Conservation (phyloP, 2,329 filamentous ascomycete species). For the Malbranchea zuffiana region DNA sequence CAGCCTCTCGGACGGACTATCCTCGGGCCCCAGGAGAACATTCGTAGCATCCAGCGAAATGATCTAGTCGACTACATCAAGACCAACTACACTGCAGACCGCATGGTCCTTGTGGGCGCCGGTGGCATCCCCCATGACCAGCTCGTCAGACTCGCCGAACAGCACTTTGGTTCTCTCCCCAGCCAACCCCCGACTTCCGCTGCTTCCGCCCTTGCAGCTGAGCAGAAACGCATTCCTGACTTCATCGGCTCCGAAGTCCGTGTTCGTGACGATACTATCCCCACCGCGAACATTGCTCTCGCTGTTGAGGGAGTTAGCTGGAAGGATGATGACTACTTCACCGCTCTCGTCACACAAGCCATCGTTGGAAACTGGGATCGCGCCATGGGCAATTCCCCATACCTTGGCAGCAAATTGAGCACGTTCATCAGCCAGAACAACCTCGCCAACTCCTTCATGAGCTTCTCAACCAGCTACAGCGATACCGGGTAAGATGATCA, state of each 20-base stretch:
- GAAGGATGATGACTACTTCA: slow-evolving; percentile 99
- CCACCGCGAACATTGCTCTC: slow-evolving; percentile 93
- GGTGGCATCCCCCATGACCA: slow-evolving; percentile 89
- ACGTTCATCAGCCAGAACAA: slow-evolving; percentile 87
- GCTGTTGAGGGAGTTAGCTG: slow-evolving; percentile 99
- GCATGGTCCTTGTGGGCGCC: slow-evolving; percentile 95
- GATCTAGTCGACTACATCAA: slow-evolving; percentile 96
- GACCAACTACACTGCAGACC: slow-evolving; percentile 98
- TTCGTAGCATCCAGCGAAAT: slow-evolving; percentile 83
- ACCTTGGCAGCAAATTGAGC: slow-evolving; percentile 97
- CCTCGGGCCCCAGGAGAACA: slow-evolving; percentile 95
- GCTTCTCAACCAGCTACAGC: slow-evolving; percentile 98
- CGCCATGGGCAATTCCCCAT: slow-evolving; percentile 92
- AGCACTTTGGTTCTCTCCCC: slow-evolving; percentile 79
- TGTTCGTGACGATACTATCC: slow-evolving; percentile 90
- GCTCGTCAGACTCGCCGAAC: slow-evolving; percentile 90
- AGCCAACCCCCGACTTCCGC: slow-evolving; percentile 62
- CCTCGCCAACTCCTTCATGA: slow-evolving; percentile 99
- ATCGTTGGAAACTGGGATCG: slow-evolving; percentile 99
- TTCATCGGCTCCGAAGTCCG: slow-evolving; percentile 95
- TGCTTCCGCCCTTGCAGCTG: slow-evolving; percentile 59
- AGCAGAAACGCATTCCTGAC: slow-evolving; percentile 75
- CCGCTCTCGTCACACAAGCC: slow-evolving; percentile 89
- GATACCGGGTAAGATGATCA: slow-evolving; percentile 82
- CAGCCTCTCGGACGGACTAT: slow-evolving; percentile 97